A percentile compares a stretch with the other conserved stretches of the same genome.
phyloP scores from a whole-genome alignment of 805 yeast genomes.

The Lipomyces mesembrius region DNA sequence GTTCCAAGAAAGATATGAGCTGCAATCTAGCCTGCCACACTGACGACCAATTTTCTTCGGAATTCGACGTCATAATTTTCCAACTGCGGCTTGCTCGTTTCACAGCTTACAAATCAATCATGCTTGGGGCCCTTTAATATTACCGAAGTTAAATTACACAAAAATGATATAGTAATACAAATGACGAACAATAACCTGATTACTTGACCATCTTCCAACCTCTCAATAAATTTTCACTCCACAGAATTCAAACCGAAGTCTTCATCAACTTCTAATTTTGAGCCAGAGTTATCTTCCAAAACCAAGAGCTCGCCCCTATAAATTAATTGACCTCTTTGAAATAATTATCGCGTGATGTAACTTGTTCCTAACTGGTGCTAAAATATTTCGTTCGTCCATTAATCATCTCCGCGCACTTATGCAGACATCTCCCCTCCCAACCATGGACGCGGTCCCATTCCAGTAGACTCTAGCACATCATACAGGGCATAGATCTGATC shows the following conservation, averaged over 20 bases:
- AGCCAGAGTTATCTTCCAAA: not conserved
- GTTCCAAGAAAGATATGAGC: conserved; percentile 21
- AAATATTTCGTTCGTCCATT: not conserved
- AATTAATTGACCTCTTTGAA: not conserved
- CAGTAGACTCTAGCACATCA: conserved; percentile 29
- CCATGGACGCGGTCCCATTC: not conserved
- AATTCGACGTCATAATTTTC: not conserved
- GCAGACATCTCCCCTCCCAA: not conserved
- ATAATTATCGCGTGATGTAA: not conserved
- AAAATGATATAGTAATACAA: conserved; percentile 5
- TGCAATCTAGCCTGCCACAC: conserved; percentile 22
- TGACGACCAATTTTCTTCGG: not conserved
- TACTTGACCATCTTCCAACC: not conserved
- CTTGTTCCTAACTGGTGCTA: not conserved
- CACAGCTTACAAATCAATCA: conserved; percentile 18
- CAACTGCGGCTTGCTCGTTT: conserved; percentile 17
- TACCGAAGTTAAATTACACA: conserved; percentile 1
- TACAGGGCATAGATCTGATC: conserved; percentile 39
- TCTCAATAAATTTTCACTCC: not conserved
- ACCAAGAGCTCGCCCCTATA: not conserved
- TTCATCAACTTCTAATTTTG: not conserved
- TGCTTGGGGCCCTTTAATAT: not conserved
- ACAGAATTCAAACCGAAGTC: not conserved
- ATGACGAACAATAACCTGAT: not conserved
- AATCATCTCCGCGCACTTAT: not conserved